Evolutionary conservation across 306 rosid species (phyloP).

Genomic region (Pyrus communis): DNA sequence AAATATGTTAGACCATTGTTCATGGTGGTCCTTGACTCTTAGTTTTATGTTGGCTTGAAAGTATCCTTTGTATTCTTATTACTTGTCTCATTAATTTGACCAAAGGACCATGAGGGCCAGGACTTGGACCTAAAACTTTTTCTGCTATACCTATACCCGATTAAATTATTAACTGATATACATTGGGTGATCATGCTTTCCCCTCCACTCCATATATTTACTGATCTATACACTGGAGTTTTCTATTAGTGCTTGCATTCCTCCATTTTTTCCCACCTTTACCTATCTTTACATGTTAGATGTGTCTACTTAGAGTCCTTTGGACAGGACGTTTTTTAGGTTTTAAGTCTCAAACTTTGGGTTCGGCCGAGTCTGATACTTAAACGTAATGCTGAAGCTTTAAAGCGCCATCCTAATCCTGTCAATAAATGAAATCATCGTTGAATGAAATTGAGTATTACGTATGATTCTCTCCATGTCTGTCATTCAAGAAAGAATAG

Average conservation of each 20-base stretch:
- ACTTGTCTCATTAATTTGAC: background rate
- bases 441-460: too few species aligned
- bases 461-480: too few species aligned
- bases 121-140: background rate
- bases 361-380: too few species aligned
- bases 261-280: background rate
- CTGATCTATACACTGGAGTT: background rate
- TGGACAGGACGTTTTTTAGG: too few species aligned
- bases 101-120: background rate
- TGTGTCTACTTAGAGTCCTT: background rate
- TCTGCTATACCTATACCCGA: background rate
- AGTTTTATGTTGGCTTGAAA: background rate
- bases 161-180: background rate
- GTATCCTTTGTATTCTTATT: slow-evolving; percentile 4
- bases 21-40: background rate
- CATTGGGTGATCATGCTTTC: background rate
- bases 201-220: background rate
- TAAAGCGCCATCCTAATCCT: too few species aligned
- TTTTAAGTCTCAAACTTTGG: too few species aligned
- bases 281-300: background rate
- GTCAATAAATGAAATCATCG: too few species aligned
- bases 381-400: too few species aligned
- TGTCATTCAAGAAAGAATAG: too few species aligned
- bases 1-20: background rate
- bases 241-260: background rate